Base-by-base conservation (phyloP, 257 asterid species). In the Verbena officinalis region DNA sequence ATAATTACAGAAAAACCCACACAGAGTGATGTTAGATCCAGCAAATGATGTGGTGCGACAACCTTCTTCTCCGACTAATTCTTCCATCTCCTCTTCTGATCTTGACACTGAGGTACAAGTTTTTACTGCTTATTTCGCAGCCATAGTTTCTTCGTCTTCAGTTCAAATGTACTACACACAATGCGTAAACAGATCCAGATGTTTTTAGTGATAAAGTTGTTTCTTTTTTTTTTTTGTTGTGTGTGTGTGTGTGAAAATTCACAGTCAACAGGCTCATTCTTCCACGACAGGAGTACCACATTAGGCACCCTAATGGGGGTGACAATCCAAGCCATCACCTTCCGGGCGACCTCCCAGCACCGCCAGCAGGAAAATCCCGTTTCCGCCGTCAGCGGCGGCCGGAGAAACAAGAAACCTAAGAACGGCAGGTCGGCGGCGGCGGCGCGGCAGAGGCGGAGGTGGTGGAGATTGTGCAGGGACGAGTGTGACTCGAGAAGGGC, bases 221-320 rank as follows among this genome's bases (percentile, higher is more conserved):
- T 33, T 4, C 21, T 19, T n/a, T n/a, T n/a, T n/a, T 23, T 7
- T 40, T 48, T 31, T 46, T 52, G 22, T n/a, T n/a, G 22, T 6
- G 17, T 43, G 22, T 36, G n/a, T 42, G 56, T 17, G 44, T 59
- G 14, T 51, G 8, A 21, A 7, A 12, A 57, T 51, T 7, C 40
- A 7, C 88, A 92, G 97, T 93, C 99, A 19, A 93, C 99, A 48
- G 97, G 99, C 21, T 93, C 99, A 3, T 93, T 93, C 78, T 93
- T 93, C 76, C 99, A 86, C 75, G 99, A 93, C 80, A 81, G 88
- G 74, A 93, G 97, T 76, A 93, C 90, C 3, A 78, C 95, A 0
- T 58, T 93, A 17, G 99, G 99, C 16, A 85, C 89, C 0, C 78
- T 93, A 10, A 90, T 93, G 99, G 99, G 99, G 14, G 96, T 93